A percentile compares a stretch with the other conserved stretches of the same genome.
Conservation (phyloP, 1,139 yeast genomes). For the Geotrichum reessii region DNA sequence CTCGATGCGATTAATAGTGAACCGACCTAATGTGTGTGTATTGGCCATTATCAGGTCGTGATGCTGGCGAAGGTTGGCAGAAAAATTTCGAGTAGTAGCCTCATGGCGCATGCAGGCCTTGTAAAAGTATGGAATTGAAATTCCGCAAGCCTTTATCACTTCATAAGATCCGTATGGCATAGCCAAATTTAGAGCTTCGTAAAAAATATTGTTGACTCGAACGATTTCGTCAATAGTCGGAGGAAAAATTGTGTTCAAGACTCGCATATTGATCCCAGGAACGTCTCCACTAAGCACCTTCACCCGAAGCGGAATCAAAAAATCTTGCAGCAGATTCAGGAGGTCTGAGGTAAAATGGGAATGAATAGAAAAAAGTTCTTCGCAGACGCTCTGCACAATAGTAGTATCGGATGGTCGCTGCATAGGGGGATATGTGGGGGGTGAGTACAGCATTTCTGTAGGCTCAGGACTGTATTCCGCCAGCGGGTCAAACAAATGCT, state of each 20-base stretch:
- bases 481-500: slow-evolving; percentile 81
- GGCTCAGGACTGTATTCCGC: slow-evolving; percentile 89
- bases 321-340: slow-evolving; percentile 68
- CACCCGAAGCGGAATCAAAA: slow-evolving; percentile 72
- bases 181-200: slow-evolving; percentile 68
- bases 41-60: slow-evolving; percentile 1
- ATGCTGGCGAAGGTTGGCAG: slow-evolving; percentile 37
- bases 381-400: slow-evolving; percentile 45
- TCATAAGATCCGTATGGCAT: slow-evolving; percentile 65
- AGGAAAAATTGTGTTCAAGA: slow-evolving; percentile 74
- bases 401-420: slow-evolving; percentile 29
- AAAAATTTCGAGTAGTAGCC: slow-evolving; percentile 69
- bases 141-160: slow-evolving; percentile 68
- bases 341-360: slow-evolving; percentile 66
- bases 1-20: slow-evolving; percentile 57
- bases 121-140: slow-evolving; percentile 80
- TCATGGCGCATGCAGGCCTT: slow-evolving; percentile 91
- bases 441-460: slow-evolving; percentile 59
- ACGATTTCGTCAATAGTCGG: slow-evolving; percentile 94
- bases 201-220: slow-evolving; percentile 75
- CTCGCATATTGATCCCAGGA: slow-evolving; percentile 47
- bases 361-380: slow-evolving; percentile 66
- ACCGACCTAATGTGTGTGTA: slow-evolving; percentile 31
- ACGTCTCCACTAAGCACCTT: slow-evolving; percentile 55
- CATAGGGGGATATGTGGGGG: slow-evolving; percentile 37